Evolutionary conservation across 352 stramenopile genomes (phyloP).

Genomic region (Pythium myriotylum): DNA sequence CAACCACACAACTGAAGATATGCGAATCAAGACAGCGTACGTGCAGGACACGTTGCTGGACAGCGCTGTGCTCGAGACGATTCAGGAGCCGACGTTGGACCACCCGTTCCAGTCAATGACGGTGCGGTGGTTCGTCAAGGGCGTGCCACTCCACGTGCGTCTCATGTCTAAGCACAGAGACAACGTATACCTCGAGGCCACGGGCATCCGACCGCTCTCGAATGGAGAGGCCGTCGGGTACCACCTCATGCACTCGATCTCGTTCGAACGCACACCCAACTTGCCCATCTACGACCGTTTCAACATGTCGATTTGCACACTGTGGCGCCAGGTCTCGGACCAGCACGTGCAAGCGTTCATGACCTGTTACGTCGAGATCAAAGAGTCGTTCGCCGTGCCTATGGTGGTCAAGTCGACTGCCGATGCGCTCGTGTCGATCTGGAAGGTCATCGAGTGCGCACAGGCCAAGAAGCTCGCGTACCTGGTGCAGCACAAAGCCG

Average conservation of each 20-base stretch:
- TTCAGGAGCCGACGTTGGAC: constrained; percentile 34
- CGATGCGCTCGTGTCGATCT: constrained; percentile 36
- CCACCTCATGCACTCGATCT: constrained; percentile 60
- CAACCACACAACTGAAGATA: constrained; percentile 39
- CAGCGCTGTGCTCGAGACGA: constrained; percentile 53
- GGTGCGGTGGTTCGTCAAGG: constrained; percentile 65
- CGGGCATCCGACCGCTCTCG: constrained; percentile 38
- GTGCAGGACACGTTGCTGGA: constrained; percentile 47
- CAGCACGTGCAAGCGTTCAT: constrained; percentile 1
- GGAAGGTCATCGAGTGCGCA: constrained; percentile 41
- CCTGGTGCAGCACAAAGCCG: constrained; percentile 25
- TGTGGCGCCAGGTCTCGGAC: constrained; percentile 38
- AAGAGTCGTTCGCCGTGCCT: constrained; percentile 33
- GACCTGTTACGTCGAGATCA: constrained; percentile 1
- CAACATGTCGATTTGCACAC: constrained; percentile 56
- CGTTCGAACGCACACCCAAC: constrained; percentile 47
- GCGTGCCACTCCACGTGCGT: constrained; percentile 43
- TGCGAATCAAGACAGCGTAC: constrained; percentile 60
- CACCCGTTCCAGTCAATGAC: constrained; percentile 59
- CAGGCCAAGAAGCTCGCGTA: constrained; percentile 64
- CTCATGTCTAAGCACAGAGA: constrained; percentile 49
- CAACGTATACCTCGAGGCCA: constrained; percentile 60
- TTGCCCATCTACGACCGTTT: constrained; percentile 39
- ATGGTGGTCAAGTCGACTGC: constrained; percentile 44
- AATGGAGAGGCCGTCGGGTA: constrained; percentile 56